Base-by-base conservation (phyloP, 306 rosid species). In the Fragaria iinumae region DNA sequence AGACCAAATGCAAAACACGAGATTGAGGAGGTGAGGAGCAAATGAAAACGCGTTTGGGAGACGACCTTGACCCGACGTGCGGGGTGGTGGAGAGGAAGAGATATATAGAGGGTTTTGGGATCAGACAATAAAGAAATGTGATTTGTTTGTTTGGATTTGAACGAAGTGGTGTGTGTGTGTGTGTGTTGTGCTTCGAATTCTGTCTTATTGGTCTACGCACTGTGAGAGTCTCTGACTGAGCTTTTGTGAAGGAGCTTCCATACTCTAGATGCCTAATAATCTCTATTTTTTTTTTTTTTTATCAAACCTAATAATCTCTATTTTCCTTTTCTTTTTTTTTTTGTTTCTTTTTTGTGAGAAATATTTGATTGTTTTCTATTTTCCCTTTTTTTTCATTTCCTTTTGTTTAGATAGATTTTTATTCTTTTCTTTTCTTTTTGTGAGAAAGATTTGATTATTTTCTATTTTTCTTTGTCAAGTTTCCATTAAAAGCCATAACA, bases 51-150 rank as follows among this genome's bases (percentile, higher is more conserved):
- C 23, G 74, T 48, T 63, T 25, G 56, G 32, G 57, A 79, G 17
- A 64, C 43, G 68, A 73, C 57, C 16, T 57, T 57, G 20, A 79
- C 80, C 83, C 83, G 71, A 71, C 83, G 78, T 79, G 75, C 8
- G 71, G 23, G 52, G 65, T 43, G 18, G 75, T 10, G 11, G 47
- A 29, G 60, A 9, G 67, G 25, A 66, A 67, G 56, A 47, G 38
- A 67, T 27, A 16, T 23, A 23, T 20, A 56, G 59, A 39, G 63
- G 69, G 63, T 10, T 11, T 23, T 34, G 17, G 80, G 71, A 71
- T 69, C 84, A 72, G 52, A 4, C 2, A 41, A 44, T 10, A 29
- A 72, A 74, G 45, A n/a, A 69, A 69, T 4, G 64, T 32, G 34
- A 65, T 12, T n/a, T 44, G 57, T 44, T 23, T 3, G 52, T 74